Evolutionary conservation across 305 asterid genomes (phyloP), one percentile per base, ranked within the genome.

Genomic region (Withania somnifera): DNA sequence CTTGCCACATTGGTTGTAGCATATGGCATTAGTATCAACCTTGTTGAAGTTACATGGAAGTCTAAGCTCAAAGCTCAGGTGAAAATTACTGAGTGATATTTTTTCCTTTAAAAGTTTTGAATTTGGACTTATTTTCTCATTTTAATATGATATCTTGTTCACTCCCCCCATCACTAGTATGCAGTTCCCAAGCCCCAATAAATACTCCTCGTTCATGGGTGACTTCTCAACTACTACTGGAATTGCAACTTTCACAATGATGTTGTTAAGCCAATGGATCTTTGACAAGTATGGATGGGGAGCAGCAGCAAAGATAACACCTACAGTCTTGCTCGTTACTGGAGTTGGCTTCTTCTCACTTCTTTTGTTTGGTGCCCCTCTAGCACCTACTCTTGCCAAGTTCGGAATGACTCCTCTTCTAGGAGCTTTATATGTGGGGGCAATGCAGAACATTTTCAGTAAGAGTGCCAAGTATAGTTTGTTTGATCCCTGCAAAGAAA

Each of bases 61-160:
- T 96, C 99, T 5, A 96, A 96, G 93, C 98, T 94, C 87, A 96
- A 96, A 90, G 99, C 99, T 82, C 99, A 96, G 99, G 99, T 92
- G 85, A 82, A 57, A 38, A 52, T 40, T 58, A 42, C 58, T 32
- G n/a, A 14, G 9, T 79, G 69, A 42, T 80, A 19, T 3, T 40
- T 13, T 24, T 75, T 75, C 5, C 22, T n/a, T 7, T 24, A 14
- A 0, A 40, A 45, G 36, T 45, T 73, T 45, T 51, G 58, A 24
- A 71, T 45, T 26, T 7, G n/a, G 61, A 26, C 50, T 36, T 75
- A 5, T 75, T 26, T n/a, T 75, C 45, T 50, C 45, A 50, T 26
- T 73, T 73, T 26, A 5, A 47, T 1, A 45, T 28, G 24, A 52
- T 68, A 38, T 9, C 60, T 71, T 60, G 47, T 73, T 15, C 79